Evolutionary conservation across 768 basidiomycete genomes (phyloP).

Genomic region (Rhodosporidiobolus sp.): DNA sequence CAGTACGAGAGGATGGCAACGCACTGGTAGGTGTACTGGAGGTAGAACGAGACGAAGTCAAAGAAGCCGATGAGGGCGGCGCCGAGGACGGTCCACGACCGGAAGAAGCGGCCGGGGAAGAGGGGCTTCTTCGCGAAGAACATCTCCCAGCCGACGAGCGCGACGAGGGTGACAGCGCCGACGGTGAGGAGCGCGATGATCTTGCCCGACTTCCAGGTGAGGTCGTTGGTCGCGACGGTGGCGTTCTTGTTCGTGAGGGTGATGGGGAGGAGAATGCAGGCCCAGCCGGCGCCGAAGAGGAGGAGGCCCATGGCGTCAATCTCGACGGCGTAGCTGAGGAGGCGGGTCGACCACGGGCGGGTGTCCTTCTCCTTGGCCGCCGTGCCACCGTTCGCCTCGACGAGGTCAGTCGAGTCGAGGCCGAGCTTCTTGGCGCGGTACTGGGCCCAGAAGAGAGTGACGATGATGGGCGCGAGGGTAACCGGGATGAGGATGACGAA

Average conservation of each 20-base stretch:
- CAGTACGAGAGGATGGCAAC: too few relatives aligned
- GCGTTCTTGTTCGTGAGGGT: constrained; percentile 22
- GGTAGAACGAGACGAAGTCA: constrained; percentile 54
- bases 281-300: constrained; percentile 41
- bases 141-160: constrained; percentile 50
- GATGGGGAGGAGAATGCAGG: constrained; percentile 41
- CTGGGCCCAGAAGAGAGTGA: constrained; percentile 42
- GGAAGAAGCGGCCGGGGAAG: constrained; percentile 60
- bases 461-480: constrained; percentile 33
- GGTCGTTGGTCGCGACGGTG: constrained; percentile 8
- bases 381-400: constrained; percentile 24
- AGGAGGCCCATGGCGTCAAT: constrained; percentile 43
- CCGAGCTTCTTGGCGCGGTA: constrained; percentile 37
- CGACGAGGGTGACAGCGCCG: constrained; percentile 39
- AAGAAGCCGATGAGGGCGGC: constrained; percentile 62
- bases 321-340: constrained; percentile 22
- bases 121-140: constrained; percentile 61
- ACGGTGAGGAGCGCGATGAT: constrained; percentile 43
- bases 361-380: constrained; percentile 19
- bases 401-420: constrained; percentile 39
- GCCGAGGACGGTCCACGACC: constrained; percentile 60
- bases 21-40: constrained; percentile 71
- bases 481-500: constrained; percentile 51
- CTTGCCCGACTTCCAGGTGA: constrained; percentile 27
- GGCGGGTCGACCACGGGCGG: constrained; percentile 4